Percentiles rank a stretch among this genome's conserved stretches.
These are phyloP conservation scores for Stylosanthes scabra DNA, from an alignment of 331 rosid species.

Conservation along the genomic window DNA sequence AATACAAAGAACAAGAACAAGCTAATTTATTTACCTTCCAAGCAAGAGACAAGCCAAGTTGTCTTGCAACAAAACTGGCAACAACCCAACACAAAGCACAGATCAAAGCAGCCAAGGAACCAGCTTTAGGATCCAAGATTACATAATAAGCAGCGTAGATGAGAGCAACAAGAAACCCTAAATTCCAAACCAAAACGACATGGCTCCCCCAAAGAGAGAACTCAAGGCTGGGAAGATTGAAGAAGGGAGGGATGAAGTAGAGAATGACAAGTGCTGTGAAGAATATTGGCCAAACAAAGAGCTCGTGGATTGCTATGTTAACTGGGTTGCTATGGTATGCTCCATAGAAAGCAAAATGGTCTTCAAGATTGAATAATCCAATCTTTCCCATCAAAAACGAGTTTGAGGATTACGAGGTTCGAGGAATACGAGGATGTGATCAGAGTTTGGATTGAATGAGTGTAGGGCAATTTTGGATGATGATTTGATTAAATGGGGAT, in stretches of 20 bases:
- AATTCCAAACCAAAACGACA: slow-evolving; percentile 59
- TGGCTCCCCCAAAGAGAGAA: slow-evolving; percentile 50
- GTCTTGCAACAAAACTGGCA: slow-evolving; percentile 57
- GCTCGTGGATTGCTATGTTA: slow-evolving; percentile 66
- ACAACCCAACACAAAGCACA: slow-evolving; percentile 71
- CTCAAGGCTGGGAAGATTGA: slow-evolving; percentile 48
- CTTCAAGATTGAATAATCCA: slow-evolving; percentile 77
- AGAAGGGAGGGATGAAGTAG: slow-evolving; percentile 69
- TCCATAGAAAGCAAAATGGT: slow-evolving; percentile 78
- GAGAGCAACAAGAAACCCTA: slow-evolving; percentile 62
- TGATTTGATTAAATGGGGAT: too few species aligned
- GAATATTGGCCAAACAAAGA: slow-evolving; percentile 88
- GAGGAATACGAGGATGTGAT: too few species aligned
- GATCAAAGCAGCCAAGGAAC: slow-evolving; percentile 77
- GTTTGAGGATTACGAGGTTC: too few species aligned
- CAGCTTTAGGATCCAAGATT: slow-evolving; percentile 72
- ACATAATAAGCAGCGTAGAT: slow-evolving; percentile 59
- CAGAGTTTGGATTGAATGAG: too few species aligned
- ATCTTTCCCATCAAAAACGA: slow-evolving; percentile 50
- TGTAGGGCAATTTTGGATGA: too few species aligned
- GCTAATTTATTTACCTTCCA: slow-evolving; percentile 84
- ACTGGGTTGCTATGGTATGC: slow-evolving; percentile 76
- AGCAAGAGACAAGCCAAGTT: slow-evolving; percentile 65
- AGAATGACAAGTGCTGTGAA: slow-evolving; percentile 69
- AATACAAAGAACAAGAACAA: neutral